Evolutionary conservation across 768 basidiomycete species (phyloP), one percentile per base, ranked within the genome.

Genomic region (Xerocomus spinulosus): DNA sequence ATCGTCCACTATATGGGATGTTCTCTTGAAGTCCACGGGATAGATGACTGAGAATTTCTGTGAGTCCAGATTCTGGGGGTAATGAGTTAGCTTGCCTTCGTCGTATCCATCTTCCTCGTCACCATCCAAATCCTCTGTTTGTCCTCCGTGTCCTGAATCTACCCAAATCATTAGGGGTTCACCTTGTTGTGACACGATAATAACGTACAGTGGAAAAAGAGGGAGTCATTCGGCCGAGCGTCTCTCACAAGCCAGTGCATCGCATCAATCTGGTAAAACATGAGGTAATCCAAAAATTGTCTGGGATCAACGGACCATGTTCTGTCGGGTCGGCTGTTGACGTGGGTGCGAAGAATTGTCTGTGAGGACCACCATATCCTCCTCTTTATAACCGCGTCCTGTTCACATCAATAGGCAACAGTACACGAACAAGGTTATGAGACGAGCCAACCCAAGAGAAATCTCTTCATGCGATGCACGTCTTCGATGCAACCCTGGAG

Each of bases 61-160:
- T 49, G 10, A 49, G 26, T 21, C 17, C 18, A 10, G 32, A 23
- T 36, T 28, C n/a, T 13, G 42, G 25, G 42, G 51, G 49, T 55
- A 58, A 30, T 37, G 41, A 18, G 17, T 30, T 30, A n/a, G 45
- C 51, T 50, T 51, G 42, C 85, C 83, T 78, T 92, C 89, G 56
- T 93, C 90, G 54, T 69, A 80, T 12, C 92, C 92, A 63, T 93
- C 92, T 0, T 68, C 79, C 67, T 94, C 90, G 56, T 93, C 89
- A 1, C 89, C 90, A 54, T 91, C 82, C 3, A 69, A 28, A 66
- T 96, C 95, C 52, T 86, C 76, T 0, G 86, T 85, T 68, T 93
- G 93, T 13, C 92, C 93, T 30, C 95, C 95, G 54, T 98, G 95
- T 13, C 94, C 94, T 5, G 92, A 95, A 65, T 91, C 89, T 89